Evolutionary conservation across 306 rosid genomes (phyloP).

Genomic region (Cucumis sativus): DNA sequence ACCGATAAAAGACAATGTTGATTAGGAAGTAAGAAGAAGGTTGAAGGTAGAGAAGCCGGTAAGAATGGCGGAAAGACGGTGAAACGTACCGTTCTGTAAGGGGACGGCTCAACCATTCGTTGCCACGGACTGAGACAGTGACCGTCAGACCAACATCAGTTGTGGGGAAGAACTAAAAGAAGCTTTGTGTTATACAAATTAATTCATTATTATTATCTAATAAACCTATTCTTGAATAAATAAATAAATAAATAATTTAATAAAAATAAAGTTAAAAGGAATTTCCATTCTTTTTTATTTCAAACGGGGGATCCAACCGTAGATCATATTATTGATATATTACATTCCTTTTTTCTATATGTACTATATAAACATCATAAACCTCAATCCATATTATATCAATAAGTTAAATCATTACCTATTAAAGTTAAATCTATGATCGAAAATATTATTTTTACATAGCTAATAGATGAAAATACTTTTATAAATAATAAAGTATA

Average conservation of each 20-base stretch:
- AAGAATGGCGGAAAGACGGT: not conserved
- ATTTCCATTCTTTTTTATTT: not conserved
- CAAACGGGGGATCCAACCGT: no score
- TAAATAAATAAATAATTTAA: not conserved
- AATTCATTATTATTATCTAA: not conserved
- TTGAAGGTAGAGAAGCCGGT: not conserved
- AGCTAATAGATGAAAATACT: no score
- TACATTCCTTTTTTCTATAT: no score
- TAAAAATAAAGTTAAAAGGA: not conserved
- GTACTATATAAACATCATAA: no score
- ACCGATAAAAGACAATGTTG: not conserved
- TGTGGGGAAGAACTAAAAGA: not conserved
- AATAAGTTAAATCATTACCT: no score
- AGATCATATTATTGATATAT: no score
- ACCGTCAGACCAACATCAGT: not conserved
- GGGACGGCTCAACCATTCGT: conserved; percentile 2
- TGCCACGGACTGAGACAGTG: conserved; percentile 1
- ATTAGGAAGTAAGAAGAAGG: not conserved
- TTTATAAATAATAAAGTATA: no score
- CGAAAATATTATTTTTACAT: no score
- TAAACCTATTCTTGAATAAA: not conserved
- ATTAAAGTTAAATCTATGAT: no score
- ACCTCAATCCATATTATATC: no score
- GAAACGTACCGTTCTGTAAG: conserved; percentile 4
- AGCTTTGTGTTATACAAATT: not conserved